Base-by-base conservation (phyloP, 2,329 filamentous ascomycete genomes). In the Colletotrichum lindemuthianum region DNA sequence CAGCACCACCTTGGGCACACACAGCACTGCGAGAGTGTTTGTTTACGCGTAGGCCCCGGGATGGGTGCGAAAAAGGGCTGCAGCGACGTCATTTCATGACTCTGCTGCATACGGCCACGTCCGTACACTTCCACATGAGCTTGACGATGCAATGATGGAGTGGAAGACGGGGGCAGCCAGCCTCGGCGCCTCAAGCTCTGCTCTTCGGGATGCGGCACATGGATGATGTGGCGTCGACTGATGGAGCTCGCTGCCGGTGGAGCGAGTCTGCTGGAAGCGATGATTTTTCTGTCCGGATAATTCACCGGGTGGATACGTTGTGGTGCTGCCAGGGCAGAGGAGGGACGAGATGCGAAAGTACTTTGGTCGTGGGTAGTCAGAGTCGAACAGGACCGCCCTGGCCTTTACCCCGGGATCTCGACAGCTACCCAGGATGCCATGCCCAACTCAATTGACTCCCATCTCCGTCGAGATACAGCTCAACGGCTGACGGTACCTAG, bases 371-470 rank as follows among this genome's bases (percentile, higher is more conserved):
- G 63, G 47, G 63, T 61, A 59, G 24, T 39, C 49, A 24, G 37
- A 16, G 24, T 60, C 48, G 40, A 59, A 34, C 55, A 43, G 43
- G 39, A 48, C 24, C 45, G 56, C 45, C 57, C 36, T 51, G 40
- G 53, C 40, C 51, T 49, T 57, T 65, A 56, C 63, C 63, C 63
- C 63, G 58, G 59, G 52, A 65, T 63, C 52, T 61, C 33, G 48
- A 50, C 45, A 39, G 39, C 43, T 43, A 32, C 32, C 63, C 32
- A 24, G 63, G 58, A 56, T 61, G 37, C 61, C 61, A 65, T 56
- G 61, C 41, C 51, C 34, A 61, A 51, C 41, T 39, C 45, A 51
- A 45, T 41, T 65, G 57, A 12, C 51, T 53, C 13, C 57, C 61
- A n/a, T 48, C 50, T 37, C 9, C 59, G 13, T 45, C 48, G 33